A percentile compares a stretch with the other conserved stretches of the same genome.
Evolutionary conservation across 2,329 filamentous ascomycete genomes (phyloP).

Genomic region (Hypomyces rosellus): DNA sequence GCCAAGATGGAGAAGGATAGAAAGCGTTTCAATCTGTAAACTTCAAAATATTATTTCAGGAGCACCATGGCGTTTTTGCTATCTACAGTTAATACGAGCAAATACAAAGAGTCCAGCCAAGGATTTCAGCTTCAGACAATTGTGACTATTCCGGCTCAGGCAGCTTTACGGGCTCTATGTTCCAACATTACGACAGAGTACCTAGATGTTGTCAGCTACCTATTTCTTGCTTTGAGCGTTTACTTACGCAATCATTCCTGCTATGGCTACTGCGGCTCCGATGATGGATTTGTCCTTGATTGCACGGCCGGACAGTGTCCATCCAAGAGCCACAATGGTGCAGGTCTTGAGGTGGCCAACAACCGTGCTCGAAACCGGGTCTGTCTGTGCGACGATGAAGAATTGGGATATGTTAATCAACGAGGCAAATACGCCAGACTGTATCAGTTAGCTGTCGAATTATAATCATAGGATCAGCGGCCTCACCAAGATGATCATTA

Average conservation of each 20-base stretch:
- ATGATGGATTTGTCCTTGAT: slow-evolving; percentile 49
- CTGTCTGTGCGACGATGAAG: slow-evolving; percentile 56
- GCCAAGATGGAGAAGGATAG: slow-evolving; percentile 88
- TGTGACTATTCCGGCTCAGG: no score
- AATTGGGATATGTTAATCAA: slow-evolving; percentile 61
- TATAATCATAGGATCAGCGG: not conserved
- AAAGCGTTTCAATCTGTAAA: slow-evolving; percentile 84
- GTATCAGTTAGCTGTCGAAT: not conserved
- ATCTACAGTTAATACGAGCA: not conserved
- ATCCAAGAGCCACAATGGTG: slow-evolving; percentile 58
- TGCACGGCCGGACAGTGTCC: slow-evolving; percentile 49
- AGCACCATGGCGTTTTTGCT: not conserved
- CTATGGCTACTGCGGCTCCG: slow-evolving; percentile 50
- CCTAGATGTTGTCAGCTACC: slow-evolving; percentile 21
- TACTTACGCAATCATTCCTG: slow-evolving; percentile 51
- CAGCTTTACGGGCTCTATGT: slow-evolving; percentile 25
- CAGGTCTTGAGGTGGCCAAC: slow-evolving; percentile 62
- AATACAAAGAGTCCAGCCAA: not conserved
- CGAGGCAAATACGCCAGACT: slow-evolving; percentile 58
- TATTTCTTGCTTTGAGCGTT: not conserved
- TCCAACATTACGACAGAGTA: slow-evolving; percentile 44
- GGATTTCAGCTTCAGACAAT: no score
- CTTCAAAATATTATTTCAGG: no score
- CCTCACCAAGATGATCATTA: slow-evolving; percentile 53
- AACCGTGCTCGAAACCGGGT: slow-evolving; percentile 58